Base-by-base conservation (phyloP, 371 early-diverging fungal species). In the Syncephalastrum contaminatum region DNA sequence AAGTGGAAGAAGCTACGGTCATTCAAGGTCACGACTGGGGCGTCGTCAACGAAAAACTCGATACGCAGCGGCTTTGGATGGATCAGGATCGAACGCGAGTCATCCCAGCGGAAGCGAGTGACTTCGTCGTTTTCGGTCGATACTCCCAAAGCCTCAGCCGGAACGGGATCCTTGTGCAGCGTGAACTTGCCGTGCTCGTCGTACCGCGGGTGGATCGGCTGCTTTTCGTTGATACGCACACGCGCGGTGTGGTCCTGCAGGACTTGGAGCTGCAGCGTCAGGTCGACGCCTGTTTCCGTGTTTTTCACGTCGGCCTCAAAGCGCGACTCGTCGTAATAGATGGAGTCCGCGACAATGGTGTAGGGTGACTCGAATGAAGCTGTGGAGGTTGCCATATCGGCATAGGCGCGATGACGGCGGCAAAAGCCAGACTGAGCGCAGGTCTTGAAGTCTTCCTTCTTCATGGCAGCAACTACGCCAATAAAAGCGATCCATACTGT, bases 361-460 rank as follows among this genome's bases (percentile, higher is more conserved):
- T 88, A 95, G 7, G 87, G 89, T 0, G 90, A 88, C 14, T 54
- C 18, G 68, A 69, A 58, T 47, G 56, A 19, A 48, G 56, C 22
- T 30, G 64, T 56, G 21, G 60, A 64, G 15, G 70, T 68, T n/a
- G 71, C 81, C 4, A 74, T 66, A 39, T 92, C 89, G 12, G 94
- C 95, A 68, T 85, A 92, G 10, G 87, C 91, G 12, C 94, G 82
- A 72, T 97, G 93, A 43, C 97, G 89, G 10, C 77, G 70, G 70
- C 96, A 97, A 70, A 98, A 98, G 16, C 88, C 89, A 48, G 88
- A 83, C 60, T 97, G 92, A 18, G 84, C 73, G 69, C 97, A 96
- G 0, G 79, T 87, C 68, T 94, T 96, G 69, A 98, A 98, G 68
- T 98, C 93, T 48, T 90, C 91, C 24, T 66, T 70, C 56, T 75